phyloP scores from a whole-genome alignment of 2,329 filamentous ascomycete genomes.

The Corinectria fuckeliana region DNA sequence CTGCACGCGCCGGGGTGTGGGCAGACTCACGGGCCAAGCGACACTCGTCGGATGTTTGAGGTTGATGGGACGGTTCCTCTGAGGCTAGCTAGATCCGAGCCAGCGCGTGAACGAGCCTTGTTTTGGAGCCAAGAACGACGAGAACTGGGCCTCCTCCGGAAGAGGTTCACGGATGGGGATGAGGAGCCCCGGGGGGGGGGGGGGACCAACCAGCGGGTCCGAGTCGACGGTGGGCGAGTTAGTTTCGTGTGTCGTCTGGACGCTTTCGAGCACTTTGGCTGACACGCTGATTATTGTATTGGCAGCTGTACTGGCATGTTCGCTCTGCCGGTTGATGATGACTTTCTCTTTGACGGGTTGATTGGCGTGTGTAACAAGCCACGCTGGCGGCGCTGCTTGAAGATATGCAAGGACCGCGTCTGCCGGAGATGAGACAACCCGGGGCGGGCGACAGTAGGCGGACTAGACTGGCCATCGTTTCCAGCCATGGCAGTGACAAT shows the following conservation, averaged over 20 bases:
- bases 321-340: not conserved
- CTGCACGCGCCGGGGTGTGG: slow-evolving; percentile 10
- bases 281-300: too few species aligned
- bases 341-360: not conserved
- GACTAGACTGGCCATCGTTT: slow-evolving; percentile 4
- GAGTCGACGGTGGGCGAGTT: slow-evolving; percentile 13
- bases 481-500: not conserved
- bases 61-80: slow-evolving; percentile 53
- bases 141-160: slow-evolving; percentile 25
- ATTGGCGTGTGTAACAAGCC: not conserved
- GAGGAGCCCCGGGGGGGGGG: slow-evolving; percentile 1
- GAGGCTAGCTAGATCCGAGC: slow-evolving; percentile 23
- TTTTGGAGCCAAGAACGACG: slow-evolving; percentile 3
- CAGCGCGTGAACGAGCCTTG: slow-evolving; percentile 1
- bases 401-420: not conserved
- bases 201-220: not conserved
- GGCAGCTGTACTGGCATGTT: not conserved
- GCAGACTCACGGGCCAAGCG: slow-evolving; percentile 29
- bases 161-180: slow-evolving; percentile 16
- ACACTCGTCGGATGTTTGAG: slow-evolving; percentile 53
- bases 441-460: not conserved
- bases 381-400: not conserved
- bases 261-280: not conserved
- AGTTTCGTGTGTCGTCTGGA: slow-evolving; percentile 32
- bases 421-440: slow-evolving; percentile 14